Percentiles rank a stretch among this genome's conserved stretches.
phyloP scores from a whole-genome alignment of 352 stramenopile species.

The Phytophthora fragariae region DNA sequence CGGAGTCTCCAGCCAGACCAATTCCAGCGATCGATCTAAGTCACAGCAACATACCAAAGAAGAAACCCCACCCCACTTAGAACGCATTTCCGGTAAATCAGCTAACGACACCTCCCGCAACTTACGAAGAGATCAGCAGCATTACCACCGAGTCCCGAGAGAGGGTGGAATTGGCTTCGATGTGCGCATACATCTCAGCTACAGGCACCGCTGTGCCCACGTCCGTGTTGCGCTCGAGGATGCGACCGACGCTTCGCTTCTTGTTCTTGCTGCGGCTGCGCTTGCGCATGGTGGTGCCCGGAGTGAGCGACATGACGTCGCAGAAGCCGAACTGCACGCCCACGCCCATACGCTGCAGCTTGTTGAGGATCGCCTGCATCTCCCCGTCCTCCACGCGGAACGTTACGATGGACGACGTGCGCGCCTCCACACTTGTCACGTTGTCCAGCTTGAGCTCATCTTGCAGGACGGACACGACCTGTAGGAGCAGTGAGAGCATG shows the following conservation, averaged over 20 bases:
- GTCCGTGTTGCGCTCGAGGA: conserved; percentile 81
- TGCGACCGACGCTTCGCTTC: conserved; percentile 68
- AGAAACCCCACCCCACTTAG: background rate
- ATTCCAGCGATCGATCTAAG: conserved; percentile 81
- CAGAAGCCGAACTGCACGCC: conserved; percentile 89
- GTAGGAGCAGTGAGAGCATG: background rate
- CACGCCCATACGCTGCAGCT: conserved; percentile 82
- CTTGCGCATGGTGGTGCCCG: conserved; percentile 81
- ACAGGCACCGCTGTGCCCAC: conserved; percentile 85
- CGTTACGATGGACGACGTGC: conserved; percentile 88
- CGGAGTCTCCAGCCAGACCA: conserved; percentile 77
- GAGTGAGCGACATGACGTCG: conserved; percentile 90
- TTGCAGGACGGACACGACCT: conserved; percentile 83
- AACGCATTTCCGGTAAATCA: background rate
- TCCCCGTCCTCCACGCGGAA: conserved; percentile 87
- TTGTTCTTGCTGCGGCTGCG: conserved; percentile 53
- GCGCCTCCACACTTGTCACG: conserved; percentile 84
- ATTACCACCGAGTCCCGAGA: conserved; percentile 86
- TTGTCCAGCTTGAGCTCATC: conserved; percentile 88
- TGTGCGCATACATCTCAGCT: conserved; percentile 89
- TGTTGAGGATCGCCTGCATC: conserved; percentile 87
- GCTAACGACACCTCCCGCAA: background rate
- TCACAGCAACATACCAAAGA: conserved; percentile 6
- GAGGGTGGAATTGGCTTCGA: conserved; percentile 83
- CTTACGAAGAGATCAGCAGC: conserved; percentile 88